Conservation (phyloP, 495 filamentous ascomycete species). For the Recurvomyces mirabilis region DNA sequence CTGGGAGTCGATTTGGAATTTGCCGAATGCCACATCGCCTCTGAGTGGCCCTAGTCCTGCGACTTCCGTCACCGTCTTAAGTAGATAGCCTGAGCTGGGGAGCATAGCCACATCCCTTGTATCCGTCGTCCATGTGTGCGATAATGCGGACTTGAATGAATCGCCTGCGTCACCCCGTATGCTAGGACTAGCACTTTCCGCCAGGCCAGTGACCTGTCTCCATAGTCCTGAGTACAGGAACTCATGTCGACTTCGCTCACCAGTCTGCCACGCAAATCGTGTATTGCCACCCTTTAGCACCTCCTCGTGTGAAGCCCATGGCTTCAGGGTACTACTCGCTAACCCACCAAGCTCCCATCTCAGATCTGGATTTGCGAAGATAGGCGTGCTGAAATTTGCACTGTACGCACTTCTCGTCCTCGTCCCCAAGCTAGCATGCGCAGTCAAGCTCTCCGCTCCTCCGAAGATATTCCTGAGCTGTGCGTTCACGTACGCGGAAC, state of each 20-base stretch:
- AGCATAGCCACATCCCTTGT: constrained; percentile 68
- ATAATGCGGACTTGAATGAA: constrained; percentile 74
- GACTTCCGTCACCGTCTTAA: constrained; percentile 65
- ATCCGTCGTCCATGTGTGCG: constrained; percentile 71
- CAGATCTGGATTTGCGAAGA: constrained; percentile 71
- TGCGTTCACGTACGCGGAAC: constrained; percentile 75
- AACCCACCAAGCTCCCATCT: constrained; percentile 63
- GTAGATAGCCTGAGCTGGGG: constrained; percentile 67
- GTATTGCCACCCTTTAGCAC: constrained; percentile 66
- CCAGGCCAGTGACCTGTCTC: constrained; percentile 76
- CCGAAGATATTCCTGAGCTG: constrained; percentile 86
- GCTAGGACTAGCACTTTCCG: constrained; percentile 60
- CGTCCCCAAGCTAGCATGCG: constrained; percentile 78
- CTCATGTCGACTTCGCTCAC: constrained; percentile 55
- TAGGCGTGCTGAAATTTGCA: constrained; percentile 66
- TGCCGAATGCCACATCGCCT: constrained; percentile 85
- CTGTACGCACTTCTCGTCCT: constrained; percentile 82
- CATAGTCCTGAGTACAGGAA: constrained; percentile 69
- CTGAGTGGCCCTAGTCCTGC: constrained; percentile 75
- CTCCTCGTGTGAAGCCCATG: constrained; percentile 89
- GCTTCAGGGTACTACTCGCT: constrained; percentile 69
- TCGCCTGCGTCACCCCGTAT: constrained; percentile 82
- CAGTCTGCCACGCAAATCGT: constrained; percentile 59
- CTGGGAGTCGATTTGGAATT: constrained; percentile 72
- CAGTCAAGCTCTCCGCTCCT: constrained; percentile 76